These are phyloP conservation scores for Naganishia friedmannii DNA, from an alignment of 768 basidiomycete genomes.

Conservation along the genomic window DNA sequence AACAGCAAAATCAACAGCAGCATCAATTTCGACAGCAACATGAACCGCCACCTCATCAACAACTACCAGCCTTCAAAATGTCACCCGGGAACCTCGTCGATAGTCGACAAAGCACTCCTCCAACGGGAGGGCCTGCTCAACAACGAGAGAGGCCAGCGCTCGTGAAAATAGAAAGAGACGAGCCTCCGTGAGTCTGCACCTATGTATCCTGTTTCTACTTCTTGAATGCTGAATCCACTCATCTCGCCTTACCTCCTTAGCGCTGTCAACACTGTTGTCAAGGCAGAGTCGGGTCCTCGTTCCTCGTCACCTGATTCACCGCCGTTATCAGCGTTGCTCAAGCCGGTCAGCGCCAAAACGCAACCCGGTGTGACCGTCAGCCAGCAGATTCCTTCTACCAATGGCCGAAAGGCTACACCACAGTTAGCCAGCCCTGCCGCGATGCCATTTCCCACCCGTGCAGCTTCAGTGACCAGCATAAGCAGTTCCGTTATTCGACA, in stretches of 20 bases:
- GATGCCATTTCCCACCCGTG: neutral
- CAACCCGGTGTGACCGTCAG: neutral
- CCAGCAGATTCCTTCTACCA: neutral
- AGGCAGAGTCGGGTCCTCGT: neutral
- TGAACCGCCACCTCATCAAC: neutral
- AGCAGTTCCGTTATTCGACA: slow-evolving; percentile 11
- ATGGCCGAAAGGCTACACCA: neutral
- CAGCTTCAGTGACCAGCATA: slow-evolving; percentile 4
- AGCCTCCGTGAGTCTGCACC: neutral
- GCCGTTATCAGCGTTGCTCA: neutral
- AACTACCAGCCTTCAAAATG: neutral
- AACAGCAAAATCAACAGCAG: no score
- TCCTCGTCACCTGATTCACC: neutral
- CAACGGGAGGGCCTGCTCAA: neutral
- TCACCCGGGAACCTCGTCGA: neutral
- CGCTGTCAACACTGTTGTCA: neutral
- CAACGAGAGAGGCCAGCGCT: neutral
- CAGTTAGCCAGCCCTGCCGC: neutral
- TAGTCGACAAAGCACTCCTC: neutral
- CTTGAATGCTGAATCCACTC: neutral
- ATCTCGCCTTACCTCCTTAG: neutral
- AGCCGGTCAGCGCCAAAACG: neutral
- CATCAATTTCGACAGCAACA: no score
- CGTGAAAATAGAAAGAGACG: neutral
- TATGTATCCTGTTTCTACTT: neutral